These are phyloP conservation scores for Salix viminalis DNA, from an alignment of 345 rosid genomes.

Conservation along the genomic window DNA sequence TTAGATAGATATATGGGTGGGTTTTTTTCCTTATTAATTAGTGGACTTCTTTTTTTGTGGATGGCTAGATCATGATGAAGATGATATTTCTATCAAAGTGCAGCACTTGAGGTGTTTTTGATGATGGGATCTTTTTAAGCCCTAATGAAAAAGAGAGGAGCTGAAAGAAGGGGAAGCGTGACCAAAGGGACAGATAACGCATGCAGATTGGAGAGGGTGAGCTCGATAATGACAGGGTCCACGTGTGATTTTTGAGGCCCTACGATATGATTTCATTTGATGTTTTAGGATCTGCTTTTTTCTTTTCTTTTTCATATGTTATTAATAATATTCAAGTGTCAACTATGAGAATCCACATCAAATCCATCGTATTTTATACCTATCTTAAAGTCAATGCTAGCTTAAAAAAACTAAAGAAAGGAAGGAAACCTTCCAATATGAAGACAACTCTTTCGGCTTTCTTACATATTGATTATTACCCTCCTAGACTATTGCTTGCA, in stretches of 20 bases:
- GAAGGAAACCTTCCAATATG: conserved; percentile 19
- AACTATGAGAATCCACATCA: conserved; percentile 7
- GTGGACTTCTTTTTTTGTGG: background rate
- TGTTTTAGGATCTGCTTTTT: background rate
- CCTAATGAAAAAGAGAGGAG: conserved; percentile 11
- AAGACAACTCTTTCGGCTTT: background rate
- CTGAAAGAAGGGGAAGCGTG: conserved; percentile 55
- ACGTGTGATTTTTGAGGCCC: conserved; percentile 49
- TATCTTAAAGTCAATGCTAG: conserved; percentile 37
- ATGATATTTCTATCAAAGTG: conserved; percentile 39
- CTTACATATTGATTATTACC: conserved; percentile 13
- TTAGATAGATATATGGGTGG: conserved; percentile 41
- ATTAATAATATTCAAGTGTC: background rate
- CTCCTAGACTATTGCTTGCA: background rate
- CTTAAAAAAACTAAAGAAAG: background rate
- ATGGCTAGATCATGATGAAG: conserved; percentile 16
- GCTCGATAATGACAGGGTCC: conserved; percentile 29
- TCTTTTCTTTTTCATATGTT: background rate
- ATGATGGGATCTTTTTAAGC: conserved; percentile 19
- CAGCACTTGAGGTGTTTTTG: conserved; percentile 37
- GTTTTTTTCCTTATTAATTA: background rate
- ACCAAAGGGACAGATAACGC: conserved; percentile 39
- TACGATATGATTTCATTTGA: conserved; percentile 35
- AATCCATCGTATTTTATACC: background rate
- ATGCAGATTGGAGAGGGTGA: conserved; percentile 20